Conservation (phyloP, 345 rosid genomes). For the Populus tremula region DNA sequence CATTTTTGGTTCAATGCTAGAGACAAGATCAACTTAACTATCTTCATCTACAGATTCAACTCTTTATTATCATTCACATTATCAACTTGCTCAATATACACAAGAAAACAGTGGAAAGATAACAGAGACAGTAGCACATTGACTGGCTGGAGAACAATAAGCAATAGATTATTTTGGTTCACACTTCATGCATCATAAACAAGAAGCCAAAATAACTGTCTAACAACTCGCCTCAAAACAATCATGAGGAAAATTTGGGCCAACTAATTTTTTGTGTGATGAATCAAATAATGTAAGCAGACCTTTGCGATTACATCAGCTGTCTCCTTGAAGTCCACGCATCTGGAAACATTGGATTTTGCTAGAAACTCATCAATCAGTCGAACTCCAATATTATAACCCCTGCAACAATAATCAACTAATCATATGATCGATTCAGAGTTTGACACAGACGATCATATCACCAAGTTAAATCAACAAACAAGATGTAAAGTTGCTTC, state of each 20-base stretch:
- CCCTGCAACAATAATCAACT: constrained; percentile 48
- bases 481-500: too few species aligned
- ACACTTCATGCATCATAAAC: not conserved
- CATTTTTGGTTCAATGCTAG: too few species aligned
- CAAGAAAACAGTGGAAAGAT: not conserved
- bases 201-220: not conserved
- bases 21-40: not conserved
- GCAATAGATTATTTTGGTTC: not conserved
- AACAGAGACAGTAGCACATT: not conserved
- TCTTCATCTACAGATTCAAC: not conserved
- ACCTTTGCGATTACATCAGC: constrained; percentile 93
- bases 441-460: not conserved
- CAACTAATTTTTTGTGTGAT: not conserved
- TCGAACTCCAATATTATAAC: constrained; percentile 81
- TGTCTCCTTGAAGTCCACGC: constrained; percentile 88
- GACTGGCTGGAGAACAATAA: not conserved
- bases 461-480: too few species aligned
- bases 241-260: not conserved
- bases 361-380: constrained; percentile 88
- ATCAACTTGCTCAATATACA: not conserved
- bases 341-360: constrained; percentile 81
- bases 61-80: not conserved
- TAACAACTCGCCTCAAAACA: not conserved
- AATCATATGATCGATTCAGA: not conserved
- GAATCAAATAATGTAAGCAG: not conserved